Base-by-base conservation (phyloP, 2,329 filamentous ascomycete species). In the Trichoderma harzianum region DNA sequence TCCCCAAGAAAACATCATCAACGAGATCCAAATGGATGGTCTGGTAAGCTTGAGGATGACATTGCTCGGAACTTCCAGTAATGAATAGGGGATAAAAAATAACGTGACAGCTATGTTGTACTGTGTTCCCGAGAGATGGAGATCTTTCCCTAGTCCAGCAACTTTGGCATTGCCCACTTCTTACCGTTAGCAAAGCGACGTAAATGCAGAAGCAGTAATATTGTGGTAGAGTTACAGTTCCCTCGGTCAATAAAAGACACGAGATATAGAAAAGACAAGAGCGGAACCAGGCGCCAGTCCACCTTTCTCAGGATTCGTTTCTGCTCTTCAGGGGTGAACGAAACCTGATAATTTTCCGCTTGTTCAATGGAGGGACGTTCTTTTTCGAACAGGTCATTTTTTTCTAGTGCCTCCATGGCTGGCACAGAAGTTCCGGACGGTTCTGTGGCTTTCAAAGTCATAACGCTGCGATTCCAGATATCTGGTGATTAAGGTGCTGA, bases 21-120 rank as follows among this genome's bases (percentile, higher is more conserved):
- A 28, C 2, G 66, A 57, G 11, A 67, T 67, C 64, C 64, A 70
- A 4, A 70, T 36, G 2, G 58, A 64, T 18, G 68, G 68, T n/a
- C 58, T 30, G 5, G 36, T 64, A 21, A 74, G 14, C 67, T 75
- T 75, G 6, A 73, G 39, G 12, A 74, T 60, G 30, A 73, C 67
- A 47, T 73, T 70, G 58, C 68, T 70, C n/a, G 68, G 24, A 43
- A 43, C 39, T n/a, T 43, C 39, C 18, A 43, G 18, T 1, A 43
- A 43, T n/a, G 39, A 43, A n/a, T 74, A 74, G 7, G 72, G 67
- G 11, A 75, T 75, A 21, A 76, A 77, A 69, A 77, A 77, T 53
- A 77, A 74, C 70, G 74, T 77, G 7, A 77, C 70, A 1, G 75
- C 73, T 28, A 76, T 72, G 1, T 75, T 74, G 16, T 76, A 77